Evolutionary conservation across 2,329 filamentous ascomycete genomes (phyloP).

Genomic region (Sporothrix pallida): DNA sequence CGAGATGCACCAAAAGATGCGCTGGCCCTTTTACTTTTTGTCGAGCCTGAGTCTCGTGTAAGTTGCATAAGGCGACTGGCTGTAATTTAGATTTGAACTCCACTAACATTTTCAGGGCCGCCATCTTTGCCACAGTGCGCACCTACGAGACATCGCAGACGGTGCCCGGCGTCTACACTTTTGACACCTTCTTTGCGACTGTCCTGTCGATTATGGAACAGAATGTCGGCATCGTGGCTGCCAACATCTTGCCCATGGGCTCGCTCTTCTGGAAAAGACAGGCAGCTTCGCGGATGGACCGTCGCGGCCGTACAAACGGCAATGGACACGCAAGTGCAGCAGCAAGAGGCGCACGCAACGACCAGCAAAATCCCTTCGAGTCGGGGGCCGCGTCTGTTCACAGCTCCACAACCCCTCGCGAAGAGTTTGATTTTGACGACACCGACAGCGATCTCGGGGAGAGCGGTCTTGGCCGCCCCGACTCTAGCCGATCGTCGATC

Average conservation of each 20-base stretch:
- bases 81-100: neutral
- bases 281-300: slow-evolving; percentile 18
- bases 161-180: slow-evolving; percentile 42
- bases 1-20: slow-evolving; percentile 40
- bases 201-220: slow-evolving; percentile 47
- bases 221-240: slow-evolving; percentile 48
- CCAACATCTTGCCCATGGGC: slow-evolving; percentile 47
- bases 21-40: slow-evolving; percentile 47
- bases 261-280: slow-evolving; percentile 42
- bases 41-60: slow-evolving; percentile 43
- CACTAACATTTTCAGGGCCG: slow-evolving; percentile 40
- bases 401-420: slow-evolving; percentile 15
- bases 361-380: slow-evolving; percentile 30
- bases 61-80: slow-evolving; percentile 29
- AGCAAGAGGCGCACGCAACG: slow-evolving; percentile 16
- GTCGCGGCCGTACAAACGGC: neutral
- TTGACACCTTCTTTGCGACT: slow-evolving; percentile 44
- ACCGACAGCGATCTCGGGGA: slow-evolving; percentile 16
- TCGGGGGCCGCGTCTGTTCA: slow-evolving; percentile 31
- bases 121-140: slow-evolving; percentile 44
- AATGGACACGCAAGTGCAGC: neutral
- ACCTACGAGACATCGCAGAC: slow-evolving; percentile 46
- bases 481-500: slow-evolving; percentile 31
- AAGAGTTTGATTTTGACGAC: neutral
- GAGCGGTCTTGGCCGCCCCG: neutral